phyloP scores from a whole-genome alignment of 177 flowering plant genomes.

The Vitis hybrid region DNA sequence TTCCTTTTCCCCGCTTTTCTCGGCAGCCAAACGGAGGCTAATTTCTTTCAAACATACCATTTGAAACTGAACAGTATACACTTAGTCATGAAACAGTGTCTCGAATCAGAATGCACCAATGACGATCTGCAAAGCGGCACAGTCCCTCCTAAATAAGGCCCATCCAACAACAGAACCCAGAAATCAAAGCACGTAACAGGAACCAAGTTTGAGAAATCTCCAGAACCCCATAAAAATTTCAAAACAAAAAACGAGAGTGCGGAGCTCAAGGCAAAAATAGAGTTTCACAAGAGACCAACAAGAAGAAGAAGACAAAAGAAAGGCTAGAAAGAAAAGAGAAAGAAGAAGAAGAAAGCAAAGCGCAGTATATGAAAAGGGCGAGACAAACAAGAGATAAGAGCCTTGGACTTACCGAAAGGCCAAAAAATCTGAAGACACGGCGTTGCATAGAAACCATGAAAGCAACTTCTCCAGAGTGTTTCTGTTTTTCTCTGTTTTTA shows the following conservation, averaged over 20 bases:
- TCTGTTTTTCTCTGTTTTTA: not conserved
- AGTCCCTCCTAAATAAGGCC: not conserved
- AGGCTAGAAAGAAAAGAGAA: constrained; percentile 6
- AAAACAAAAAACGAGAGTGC: not conserved
- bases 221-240: not conserved
- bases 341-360: not conserved
- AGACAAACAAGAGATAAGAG: constrained; percentile 29
- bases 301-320: constrained; percentile 16
- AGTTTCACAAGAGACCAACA: not conserved
- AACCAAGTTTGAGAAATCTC: constrained; percentile 8
- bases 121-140: constrained; percentile 8
- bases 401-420: constrained; percentile 27
- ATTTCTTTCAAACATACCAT: constrained; percentile 1
- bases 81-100: not conserved
- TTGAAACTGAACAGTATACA: not conserved
- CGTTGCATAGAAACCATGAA: constrained; percentile 26
- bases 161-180: not conserved
- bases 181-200: not conserved
- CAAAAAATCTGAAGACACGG: constrained; percentile 10
- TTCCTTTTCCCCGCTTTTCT: no score
- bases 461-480: constrained; percentile 30
- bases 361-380: constrained; percentile 23
- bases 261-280: not conserved
- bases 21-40: no score
- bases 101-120: constrained; percentile 8